These are phyloP conservation scores for Cladosporium colombiae DNA, from an alignment of 2,329 filamentous ascomycete genomes.

Conservation along the genomic window DNA sequence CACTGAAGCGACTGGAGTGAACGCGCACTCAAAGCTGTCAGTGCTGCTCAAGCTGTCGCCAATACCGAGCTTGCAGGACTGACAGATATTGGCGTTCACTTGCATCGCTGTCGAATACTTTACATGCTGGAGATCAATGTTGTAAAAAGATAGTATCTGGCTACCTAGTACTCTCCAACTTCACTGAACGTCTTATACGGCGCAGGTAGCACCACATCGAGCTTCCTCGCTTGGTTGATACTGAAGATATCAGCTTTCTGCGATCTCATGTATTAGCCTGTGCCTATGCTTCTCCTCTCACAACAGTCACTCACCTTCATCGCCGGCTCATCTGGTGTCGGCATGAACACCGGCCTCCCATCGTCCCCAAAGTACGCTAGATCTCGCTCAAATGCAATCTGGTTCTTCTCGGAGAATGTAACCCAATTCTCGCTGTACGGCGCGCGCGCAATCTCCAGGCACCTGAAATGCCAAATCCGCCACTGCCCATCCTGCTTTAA, in stretches of 20 bases:
- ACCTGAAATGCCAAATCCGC: background rate
- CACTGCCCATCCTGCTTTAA: background rate
- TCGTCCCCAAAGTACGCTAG: background rate
- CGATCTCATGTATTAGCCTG: background rate
- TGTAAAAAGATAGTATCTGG: too few species aligned
- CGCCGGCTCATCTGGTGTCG: background rate
- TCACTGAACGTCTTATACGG: background rate
- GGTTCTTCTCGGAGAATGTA: background rate
- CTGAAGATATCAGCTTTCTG: background rate
- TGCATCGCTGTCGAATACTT: too few species aligned
- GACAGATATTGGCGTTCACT: too few species aligned
- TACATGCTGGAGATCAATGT: too few species aligned
- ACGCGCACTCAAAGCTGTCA: too few species aligned
- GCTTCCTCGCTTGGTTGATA: background rate
- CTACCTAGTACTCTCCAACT: background rate
- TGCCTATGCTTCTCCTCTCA: background rate
- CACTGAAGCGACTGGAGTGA: too few species aligned
- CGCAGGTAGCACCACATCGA: background rate
- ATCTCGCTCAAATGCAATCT: background rate
- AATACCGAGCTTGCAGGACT: too few species aligned
- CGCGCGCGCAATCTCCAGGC: background rate
- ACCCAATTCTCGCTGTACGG: background rate
- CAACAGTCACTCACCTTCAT: background rate
- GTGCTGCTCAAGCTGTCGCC: too few species aligned
- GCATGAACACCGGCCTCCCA: background rate